phyloP scores from a whole-genome alignment of 2,329 filamentous ascomycete genomes.

The Paracorniculantispora psalliotae region DNA sequence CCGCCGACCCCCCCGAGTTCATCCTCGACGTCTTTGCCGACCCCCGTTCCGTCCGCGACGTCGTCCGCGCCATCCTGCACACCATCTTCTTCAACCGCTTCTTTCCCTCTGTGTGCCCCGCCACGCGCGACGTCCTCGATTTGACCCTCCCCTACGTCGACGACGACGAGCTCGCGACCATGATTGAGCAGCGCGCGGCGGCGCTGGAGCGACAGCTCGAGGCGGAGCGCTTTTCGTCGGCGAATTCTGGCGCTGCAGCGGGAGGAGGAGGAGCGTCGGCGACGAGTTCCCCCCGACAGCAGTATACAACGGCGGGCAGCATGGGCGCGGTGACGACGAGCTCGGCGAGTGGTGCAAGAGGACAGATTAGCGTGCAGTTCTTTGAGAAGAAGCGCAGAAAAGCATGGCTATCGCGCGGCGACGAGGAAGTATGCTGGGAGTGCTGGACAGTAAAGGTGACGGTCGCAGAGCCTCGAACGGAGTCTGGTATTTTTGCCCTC shows the following conservation, averaged over 20 bases:
- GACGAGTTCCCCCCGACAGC: no score
- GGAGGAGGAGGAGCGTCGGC: no score
- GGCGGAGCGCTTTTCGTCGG: slow-evolving; percentile 45
- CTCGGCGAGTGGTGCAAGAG: slow-evolving; percentile 51
- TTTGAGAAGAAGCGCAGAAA: slow-evolving; percentile 88
- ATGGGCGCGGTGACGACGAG: slow-evolving; percentile 18
- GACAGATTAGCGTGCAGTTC: slow-evolving; percentile 83
- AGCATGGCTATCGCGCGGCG: slow-evolving; percentile 70
- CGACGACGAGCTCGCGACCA: slow-evolving; percentile 84
- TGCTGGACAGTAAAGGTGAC: slow-evolving; percentile 91
- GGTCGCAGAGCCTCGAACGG: slow-evolving; percentile 83
- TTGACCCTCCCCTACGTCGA: slow-evolving; percentile 84
- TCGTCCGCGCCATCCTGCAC: slow-evolving; percentile 90
- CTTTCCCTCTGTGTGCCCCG: slow-evolving; percentile 80
- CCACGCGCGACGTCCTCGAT: slow-evolving; percentile 84
- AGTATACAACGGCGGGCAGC: not conserved
- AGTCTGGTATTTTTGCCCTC: slow-evolving; percentile 71
- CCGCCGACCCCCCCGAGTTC: slow-evolving; percentile 67
- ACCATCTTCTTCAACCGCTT: slow-evolving; percentile 99
- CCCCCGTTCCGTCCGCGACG: slow-evolving; percentile 81
- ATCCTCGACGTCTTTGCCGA: slow-evolving; percentile 92
- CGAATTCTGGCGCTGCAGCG: no score
- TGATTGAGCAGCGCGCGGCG: slow-evolving; percentile 83
- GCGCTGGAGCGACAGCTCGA: slow-evolving; percentile 74
- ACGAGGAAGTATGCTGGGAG: slow-evolving; percentile 97